These are phyloP conservation scores for Cystoderma amianthinum DNA, from an alignment of 768 basidiomycete genomes.

Conservation along the genomic window DNA sequence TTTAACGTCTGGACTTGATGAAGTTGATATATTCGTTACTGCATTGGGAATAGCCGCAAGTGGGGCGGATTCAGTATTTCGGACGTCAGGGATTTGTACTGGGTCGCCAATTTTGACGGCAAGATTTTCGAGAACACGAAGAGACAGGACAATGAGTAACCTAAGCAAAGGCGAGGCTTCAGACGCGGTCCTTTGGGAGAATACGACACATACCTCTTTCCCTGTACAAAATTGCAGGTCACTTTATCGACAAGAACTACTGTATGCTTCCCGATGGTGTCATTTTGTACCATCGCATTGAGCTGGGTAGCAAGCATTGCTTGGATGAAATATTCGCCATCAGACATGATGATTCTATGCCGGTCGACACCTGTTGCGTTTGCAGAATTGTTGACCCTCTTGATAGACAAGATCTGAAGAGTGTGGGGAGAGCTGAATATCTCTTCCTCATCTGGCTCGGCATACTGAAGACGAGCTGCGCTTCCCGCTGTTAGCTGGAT, in stretches of 20 bases:
- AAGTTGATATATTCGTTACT: constrained; percentile 12
- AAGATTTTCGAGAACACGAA: constrained; percentile 46
- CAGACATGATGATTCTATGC: constrained; percentile 82
- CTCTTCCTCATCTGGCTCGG: constrained; percentile 32
- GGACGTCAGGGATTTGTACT: constrained; percentile 23
- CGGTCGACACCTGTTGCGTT: constrained; percentile 36
- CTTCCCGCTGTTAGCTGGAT: constrained; percentile 54
- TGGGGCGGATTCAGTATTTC: constrained; percentile 12
- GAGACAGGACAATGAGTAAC: constrained; percentile 71
- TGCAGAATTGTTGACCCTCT: constrained; percentile 51
- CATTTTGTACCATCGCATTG: constrained; percentile 65
- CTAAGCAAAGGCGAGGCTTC: constrained; percentile 29
- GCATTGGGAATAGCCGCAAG: constrained; percentile 17
- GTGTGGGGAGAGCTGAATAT: constrained; percentile 41
- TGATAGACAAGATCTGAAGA: constrained; percentile 80
- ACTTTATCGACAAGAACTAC: constrained; percentile 68
- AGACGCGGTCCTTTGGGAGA: constrained; percentile 2
- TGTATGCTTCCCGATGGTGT: constrained; percentile 55
- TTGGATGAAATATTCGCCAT: constrained; percentile 82
- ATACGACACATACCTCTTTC: constrained; percentile 57
- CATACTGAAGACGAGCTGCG: constrained; percentile 39
- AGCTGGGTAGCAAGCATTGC: constrained; percentile 94
- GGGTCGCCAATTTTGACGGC: constrained; percentile 72
- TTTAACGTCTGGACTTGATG: constrained; percentile 8
- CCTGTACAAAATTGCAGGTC: constrained; percentile 79